These are phyloP conservation scores for Mycena galericulata DNA, from an alignment of 768 basidiomycete species.

Conservation along the genomic window DNA sequence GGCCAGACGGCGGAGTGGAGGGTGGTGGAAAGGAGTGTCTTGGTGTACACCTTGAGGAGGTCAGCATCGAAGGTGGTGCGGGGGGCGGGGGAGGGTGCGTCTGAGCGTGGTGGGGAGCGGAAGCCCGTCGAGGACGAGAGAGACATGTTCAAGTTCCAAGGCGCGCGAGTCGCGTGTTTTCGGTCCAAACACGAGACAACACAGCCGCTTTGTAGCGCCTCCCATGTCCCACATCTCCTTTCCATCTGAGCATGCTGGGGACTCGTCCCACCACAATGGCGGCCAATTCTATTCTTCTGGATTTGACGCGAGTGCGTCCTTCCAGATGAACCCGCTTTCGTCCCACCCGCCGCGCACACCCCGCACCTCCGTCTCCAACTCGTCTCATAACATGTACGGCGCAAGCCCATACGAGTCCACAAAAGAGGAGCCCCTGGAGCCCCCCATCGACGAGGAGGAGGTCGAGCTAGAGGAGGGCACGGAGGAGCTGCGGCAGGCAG, in stretches of 20 bases:
- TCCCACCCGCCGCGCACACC: constrained; percentile 85
- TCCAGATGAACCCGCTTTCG: constrained; percentile 87
- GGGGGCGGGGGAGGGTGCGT: constrained; percentile 57
- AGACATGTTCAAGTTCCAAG: constrained; percentile 31
- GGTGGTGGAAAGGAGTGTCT: constrained; percentile 80
- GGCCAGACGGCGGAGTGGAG: constrained; percentile 77
- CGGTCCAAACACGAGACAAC: background rate
- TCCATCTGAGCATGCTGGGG: constrained; percentile 53
- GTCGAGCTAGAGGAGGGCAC: constrained; percentile 62
- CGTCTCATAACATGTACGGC: constrained; percentile 51
- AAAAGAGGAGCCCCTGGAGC: constrained; percentile 53
- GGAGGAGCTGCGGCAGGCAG: constrained; percentile 56
- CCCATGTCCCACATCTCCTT: constrained; percentile 79
- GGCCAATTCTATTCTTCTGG: constrained; percentile 66
- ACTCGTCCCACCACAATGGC: constrained; percentile 54
- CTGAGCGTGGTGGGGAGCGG: constrained; percentile 76
- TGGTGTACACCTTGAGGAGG: constrained; percentile 81
- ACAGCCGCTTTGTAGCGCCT: background rate
- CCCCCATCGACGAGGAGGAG: constrained; percentile 48
- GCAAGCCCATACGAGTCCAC: constrained; percentile 59
- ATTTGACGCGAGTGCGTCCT: constrained; percentile 71
- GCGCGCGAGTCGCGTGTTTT: constrained; percentile 18
- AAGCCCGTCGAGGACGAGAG: constrained; percentile 54
- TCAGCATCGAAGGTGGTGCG: constrained; percentile 79
- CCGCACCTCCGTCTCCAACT: constrained; percentile 62